A percentile compares a stretch with the other conserved stretches of the same genome.
These are phyloP conservation scores for Fusarium sp. DNA, from an alignment of 2,329 filamentous ascomycete genomes.

Conservation along the genomic window DNA sequence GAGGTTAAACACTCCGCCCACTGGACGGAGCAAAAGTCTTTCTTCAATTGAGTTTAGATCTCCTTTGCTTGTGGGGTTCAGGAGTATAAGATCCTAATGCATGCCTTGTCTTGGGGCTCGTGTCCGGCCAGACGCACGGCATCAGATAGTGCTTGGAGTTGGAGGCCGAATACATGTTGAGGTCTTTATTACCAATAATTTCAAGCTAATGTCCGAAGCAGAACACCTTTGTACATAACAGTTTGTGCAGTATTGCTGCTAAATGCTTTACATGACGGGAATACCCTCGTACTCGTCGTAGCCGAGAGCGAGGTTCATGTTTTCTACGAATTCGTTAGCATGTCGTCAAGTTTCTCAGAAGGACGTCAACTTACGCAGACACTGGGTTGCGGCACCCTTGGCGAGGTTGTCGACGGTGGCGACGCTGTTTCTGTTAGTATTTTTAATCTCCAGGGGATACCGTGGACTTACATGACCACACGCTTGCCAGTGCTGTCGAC, in stretches of 20 bases:
- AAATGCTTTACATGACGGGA: slow-evolving; percentile 54
- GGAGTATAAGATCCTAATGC: neutral
- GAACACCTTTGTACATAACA: neutral
- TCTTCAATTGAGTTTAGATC: neutral
- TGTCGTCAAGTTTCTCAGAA: no score
- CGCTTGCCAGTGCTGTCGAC: slow-evolving; percentile 87
- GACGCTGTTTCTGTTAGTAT: slow-evolving; percentile 22
- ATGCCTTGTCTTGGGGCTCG: neutral
- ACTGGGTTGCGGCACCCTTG: slow-evolving; percentile 22
- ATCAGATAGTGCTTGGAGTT: neutral
- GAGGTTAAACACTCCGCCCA: neutral
- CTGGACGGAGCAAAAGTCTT: neutral
- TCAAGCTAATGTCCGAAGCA: neutral
- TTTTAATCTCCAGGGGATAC: neutral
- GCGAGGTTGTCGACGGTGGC: slow-evolving; percentile 10
- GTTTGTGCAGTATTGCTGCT: neutral
- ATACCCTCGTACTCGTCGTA: slow-evolving; percentile 92
- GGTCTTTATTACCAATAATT: neutral
- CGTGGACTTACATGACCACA: slow-evolving; percentile 73
- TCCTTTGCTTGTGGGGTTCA: neutral
- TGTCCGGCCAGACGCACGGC: neutral
- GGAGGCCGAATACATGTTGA: neutral
- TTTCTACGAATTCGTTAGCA: slow-evolving; percentile 65
- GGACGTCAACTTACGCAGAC: slow-evolving; percentile 2
- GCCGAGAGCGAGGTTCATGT: slow-evolving; percentile 92